These are phyloP conservation scores for Plasmopara halstedii DNA, from an alignment of 352 stramenopile species.

Conservation along the genomic window DNA sequence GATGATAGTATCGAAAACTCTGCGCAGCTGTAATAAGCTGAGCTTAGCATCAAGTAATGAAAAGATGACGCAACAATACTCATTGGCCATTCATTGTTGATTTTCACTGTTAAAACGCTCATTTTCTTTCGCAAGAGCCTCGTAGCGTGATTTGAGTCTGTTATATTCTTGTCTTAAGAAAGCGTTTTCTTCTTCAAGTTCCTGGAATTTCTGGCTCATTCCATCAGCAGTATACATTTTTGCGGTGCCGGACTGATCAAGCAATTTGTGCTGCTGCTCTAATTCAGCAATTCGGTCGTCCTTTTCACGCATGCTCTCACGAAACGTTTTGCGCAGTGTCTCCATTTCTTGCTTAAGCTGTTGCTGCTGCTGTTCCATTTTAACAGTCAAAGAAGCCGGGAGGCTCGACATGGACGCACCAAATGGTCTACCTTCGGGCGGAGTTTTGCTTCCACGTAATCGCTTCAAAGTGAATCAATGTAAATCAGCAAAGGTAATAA, in stretches of 20 bases:
- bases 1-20: constrained; percentile 33
- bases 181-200: constrained; percentile 60
- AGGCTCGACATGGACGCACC: background rate
- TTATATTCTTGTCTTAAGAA: constrained; percentile 63
- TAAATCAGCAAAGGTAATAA: too few species aligned
- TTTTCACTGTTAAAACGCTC: background rate
- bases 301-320: constrained; percentile 45
- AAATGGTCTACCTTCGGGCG: constrained; percentile 2
- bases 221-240: background rate
- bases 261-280: constrained; percentile 12
- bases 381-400: constrained; percentile 6
- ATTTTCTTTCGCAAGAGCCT: constrained; percentile 16
- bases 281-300: constrained; percentile 53
- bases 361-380: constrained; percentile 16
- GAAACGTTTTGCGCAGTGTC: constrained; percentile 37
- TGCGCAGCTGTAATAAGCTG: too few species aligned
- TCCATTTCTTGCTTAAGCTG: constrained; percentile 29
- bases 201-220: constrained; percentile 29
- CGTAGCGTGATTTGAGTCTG: constrained; percentile 56
- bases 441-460: constrained; percentile 17
- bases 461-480: constrained; percentile 10
- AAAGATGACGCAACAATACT: too few species aligned
- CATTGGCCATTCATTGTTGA: background rate
- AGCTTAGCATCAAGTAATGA: too few species aligned
- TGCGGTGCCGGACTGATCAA: constrained; percentile 1